Base-by-base conservation (phyloP, 192 early-diverging fungal genomes). In the Pecoramyces ruminantium region DNA sequence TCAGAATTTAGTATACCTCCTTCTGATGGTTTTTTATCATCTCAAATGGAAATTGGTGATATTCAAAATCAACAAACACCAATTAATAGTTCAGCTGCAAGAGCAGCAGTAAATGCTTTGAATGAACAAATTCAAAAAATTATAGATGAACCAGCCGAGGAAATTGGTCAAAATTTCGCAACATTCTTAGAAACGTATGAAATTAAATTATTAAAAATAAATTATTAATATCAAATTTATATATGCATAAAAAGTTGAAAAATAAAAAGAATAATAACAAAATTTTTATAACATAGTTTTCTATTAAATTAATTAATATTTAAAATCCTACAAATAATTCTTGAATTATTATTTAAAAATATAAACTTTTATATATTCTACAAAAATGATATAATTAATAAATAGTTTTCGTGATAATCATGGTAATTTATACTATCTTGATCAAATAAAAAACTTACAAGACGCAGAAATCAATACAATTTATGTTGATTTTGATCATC, bases 401-500 rank as follows among this genome's bases (percentile, higher is more conserved):
- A 40, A 78, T 11, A 29, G 28, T 30, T 40, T 79, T 27, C 82
- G 81, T 51, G 86, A 82, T 81, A 83, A 81, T 77, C 83, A 38
- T 38, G 84, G 82, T 40, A 81, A 83, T 28, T 86, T 79, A n/a
- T 83, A 88, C 12, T 96, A 96, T 80, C 83, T 94, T 80, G 85
- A 87, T 77, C 93, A 96, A 87, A 82, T 93, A 30, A 85, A 86
- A 34, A 79, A 87, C 78, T 84, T 96, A 82, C 84, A 85, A 8
- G 81, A 87, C 38, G 83, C 88, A 40, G 89, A 92, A 77, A 85
- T 86, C 30, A 88, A 88, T 29, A 94, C 93, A 3, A 78, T 96
- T 40, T 92, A 90, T 82, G 92, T 97, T 18, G 92, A 95, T 83
- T 95, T 90, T 83, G 82, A 42, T 18, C 92, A 96, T 81, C 29